phyloP scores from a whole-genome alignment of 352 stramenopile genomes.

The Globisporangium parvum region DNA sequence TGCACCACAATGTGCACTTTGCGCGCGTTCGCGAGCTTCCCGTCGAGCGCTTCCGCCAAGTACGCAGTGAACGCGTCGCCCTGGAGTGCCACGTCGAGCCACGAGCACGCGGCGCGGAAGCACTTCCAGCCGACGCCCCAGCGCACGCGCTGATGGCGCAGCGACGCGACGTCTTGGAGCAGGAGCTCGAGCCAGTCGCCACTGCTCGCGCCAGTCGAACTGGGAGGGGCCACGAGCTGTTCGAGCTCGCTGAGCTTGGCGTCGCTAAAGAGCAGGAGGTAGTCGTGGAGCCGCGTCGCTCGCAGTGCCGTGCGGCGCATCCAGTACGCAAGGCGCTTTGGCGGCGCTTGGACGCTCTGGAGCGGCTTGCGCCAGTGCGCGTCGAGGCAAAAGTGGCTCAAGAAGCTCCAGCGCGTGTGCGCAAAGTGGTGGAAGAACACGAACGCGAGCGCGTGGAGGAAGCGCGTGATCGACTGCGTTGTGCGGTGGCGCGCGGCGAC shows the following conservation, averaged over 20 bases:
- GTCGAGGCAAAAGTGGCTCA: conserved; percentile 37
- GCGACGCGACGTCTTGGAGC: conserved; percentile 23
- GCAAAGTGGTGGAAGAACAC: conserved; percentile 62
- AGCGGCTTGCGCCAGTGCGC: conserved; percentile 21
- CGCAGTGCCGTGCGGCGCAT: conserved; percentile 8
- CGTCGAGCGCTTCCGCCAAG: conserved; percentile 58
- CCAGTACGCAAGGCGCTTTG: conserved; percentile 18
- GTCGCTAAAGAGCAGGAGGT: conserved; percentile 30
- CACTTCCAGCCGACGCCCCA: conserved; percentile 68
- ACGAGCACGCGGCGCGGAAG: conserved; percentile 50
- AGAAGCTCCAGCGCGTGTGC: conserved; percentile 45
- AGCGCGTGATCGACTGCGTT: conserved; percentile 58
- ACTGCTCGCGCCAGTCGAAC: neutral
- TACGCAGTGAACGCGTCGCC: conserved; percentile 25
- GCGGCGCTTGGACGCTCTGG: conserved; percentile 8
- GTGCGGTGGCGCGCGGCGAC: conserved; percentile 41
- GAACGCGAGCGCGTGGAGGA: conserved; percentile 57
- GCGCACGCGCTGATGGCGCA: conserved; percentile 18
- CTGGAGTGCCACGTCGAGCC: conserved; percentile 38
- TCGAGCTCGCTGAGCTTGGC: conserved; percentile 16
- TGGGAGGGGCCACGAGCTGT: conserved; percentile 3
- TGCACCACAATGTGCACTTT: conserved; percentile 28
- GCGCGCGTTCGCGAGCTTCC: conserved; percentile 29
- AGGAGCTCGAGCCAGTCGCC: conserved; percentile 26
- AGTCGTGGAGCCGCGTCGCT: conserved; percentile 15